Evolutionary conservation across 495 filamentous ascomycete species (phyloP).

Genomic region (Tetracladium setigerum): DNA sequence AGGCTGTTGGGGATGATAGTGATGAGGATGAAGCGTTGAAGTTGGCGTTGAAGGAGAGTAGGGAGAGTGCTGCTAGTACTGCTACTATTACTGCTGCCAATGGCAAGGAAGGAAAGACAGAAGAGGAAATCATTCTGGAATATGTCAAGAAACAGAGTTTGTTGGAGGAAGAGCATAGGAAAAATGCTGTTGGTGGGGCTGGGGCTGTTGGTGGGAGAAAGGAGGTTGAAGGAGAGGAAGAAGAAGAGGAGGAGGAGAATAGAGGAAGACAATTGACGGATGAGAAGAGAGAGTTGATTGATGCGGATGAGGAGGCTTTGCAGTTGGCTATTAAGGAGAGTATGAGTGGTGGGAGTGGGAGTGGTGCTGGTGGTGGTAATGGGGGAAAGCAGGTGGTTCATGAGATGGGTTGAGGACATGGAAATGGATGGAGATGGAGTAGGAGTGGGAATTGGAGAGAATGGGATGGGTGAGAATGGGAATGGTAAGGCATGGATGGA

Average conservation of each 20-base stretch:
- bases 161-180: conserved; percentile 50
- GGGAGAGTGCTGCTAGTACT: conserved; percentile 23
- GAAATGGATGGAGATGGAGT: too few species aligned
- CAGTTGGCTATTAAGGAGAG: conserved; percentile 40
- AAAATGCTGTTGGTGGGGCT: conserved; percentile 14
- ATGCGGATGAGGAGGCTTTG: conserved; percentile 36
- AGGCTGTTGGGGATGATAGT: conserved; percentile 23
- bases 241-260: conserved; percentile 4
- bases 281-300: conserved; percentile 18
- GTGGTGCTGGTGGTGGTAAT: too few species aligned
- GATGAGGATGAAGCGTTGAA: conserved; percentile 30
- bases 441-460: too few species aligned
- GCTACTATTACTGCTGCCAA: too few species aligned
- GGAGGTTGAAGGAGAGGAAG: conserved; percentile 11
- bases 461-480: too few species aligned
- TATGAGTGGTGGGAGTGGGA: conserved; percentile 21
- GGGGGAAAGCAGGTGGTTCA: too few species aligned
- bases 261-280: conserved; percentile 7
- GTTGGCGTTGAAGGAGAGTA: conserved; percentile 40
- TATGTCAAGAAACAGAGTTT: conserved; percentile 75
- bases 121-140: conserved; percentile 68
- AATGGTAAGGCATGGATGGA: too few species aligned
- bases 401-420: too few species aligned
- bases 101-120: conserved; percentile 34
- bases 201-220: conserved; percentile 3